Evolutionary conservation across 2,329 filamentous ascomycete genomes (phyloP).

Genomic region (Trichocomaceae sp.): DNA sequence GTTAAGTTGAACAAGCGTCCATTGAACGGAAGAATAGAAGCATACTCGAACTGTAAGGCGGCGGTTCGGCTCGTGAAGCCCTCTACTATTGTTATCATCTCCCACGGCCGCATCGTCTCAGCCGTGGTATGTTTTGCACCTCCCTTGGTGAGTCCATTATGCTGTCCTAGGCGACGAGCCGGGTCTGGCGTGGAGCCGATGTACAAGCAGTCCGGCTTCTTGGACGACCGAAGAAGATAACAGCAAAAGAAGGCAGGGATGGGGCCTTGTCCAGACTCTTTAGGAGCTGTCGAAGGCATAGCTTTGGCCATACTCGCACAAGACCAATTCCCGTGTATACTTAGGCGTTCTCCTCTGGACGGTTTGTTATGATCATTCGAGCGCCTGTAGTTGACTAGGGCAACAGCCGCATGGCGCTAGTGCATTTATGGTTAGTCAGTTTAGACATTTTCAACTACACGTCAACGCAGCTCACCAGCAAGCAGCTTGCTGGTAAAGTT

Average conservation of each 20-base stretch:
- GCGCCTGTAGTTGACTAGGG: too few relatives aligned
- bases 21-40: slow-evolving; percentile 15
- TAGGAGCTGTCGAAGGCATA: background rate
- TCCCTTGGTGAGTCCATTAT: slow-evolving; percentile 78
- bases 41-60: slow-evolving; percentile 88
- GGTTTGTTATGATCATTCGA: too few relatives aligned
- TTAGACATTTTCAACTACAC: too few relatives aligned
- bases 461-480: too few relatives aligned
- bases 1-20: background rate
- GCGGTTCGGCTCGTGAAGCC: slow-evolving; percentile 83
- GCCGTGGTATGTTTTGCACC: slow-evolving; percentile 72
- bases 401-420: background rate
- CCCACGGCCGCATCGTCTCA: slow-evolving; percentile 70
- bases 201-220: slow-evolving; percentile 65
- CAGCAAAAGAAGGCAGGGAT: slow-evolving; percentile 90
- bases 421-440: background rate
- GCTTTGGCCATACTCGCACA: background rate
- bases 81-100: slow-evolving; percentile 78
- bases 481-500: too few relatives aligned
- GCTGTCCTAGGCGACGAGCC: slow-evolving; percentile 74
- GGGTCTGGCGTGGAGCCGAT: slow-evolving; percentile 91
- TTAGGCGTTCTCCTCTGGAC: too few relatives aligned
- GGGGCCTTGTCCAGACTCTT: slow-evolving; percentile 20
- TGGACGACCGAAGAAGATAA: slow-evolving; percentile 80
- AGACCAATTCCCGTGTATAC: too few relatives aligned